Evolutionary conservation across 2,329 filamentous ascomycete species (phyloP).

Genomic region (Arthrobotrys musiformis): DNA sequence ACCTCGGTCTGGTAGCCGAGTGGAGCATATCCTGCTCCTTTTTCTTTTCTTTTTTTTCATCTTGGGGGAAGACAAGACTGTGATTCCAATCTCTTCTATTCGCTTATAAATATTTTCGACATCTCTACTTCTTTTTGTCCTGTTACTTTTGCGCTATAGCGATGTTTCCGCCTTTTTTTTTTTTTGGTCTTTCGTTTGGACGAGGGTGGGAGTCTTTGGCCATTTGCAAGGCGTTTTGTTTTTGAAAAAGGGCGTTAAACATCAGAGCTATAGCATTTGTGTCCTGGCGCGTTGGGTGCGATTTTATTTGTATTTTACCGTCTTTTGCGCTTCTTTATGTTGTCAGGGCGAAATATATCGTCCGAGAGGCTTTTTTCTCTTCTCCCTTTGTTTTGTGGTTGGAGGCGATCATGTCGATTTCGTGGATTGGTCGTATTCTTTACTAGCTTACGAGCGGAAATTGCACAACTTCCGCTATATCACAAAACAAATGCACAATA

Average conservation of each 20-base stretch:
- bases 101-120: neutral
- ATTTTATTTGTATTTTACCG: neutral
- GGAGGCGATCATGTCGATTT: too few species aligned
- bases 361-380: neutral
- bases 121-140: conserved; percentile 1
- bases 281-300: neutral
- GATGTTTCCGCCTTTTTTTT: conserved; percentile 12
- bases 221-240: neutral
- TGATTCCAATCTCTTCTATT: conserved; percentile 8
- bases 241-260: conserved; percentile 13
- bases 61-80: neutral
- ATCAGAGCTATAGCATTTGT: conserved; percentile 3
- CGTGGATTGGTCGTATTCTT: too few species aligned
- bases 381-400: neutral
- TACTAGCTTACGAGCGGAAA: too few species aligned
- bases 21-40: neutral
- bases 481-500: too few species aligned
- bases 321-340: neutral
- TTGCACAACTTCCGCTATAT: too few species aligned
- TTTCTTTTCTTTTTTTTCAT: neutral
- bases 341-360: neutral
- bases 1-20: neutral
- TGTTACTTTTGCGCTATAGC: conserved; percentile 10
- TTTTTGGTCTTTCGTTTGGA: neutral
- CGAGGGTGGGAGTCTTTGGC: neutral